Percentiles rank a stretch among this genome's conserved stretches.
phyloP scores from a whole-genome alignment of 441 rosid species.

The Isatis lusitanica region DNA sequence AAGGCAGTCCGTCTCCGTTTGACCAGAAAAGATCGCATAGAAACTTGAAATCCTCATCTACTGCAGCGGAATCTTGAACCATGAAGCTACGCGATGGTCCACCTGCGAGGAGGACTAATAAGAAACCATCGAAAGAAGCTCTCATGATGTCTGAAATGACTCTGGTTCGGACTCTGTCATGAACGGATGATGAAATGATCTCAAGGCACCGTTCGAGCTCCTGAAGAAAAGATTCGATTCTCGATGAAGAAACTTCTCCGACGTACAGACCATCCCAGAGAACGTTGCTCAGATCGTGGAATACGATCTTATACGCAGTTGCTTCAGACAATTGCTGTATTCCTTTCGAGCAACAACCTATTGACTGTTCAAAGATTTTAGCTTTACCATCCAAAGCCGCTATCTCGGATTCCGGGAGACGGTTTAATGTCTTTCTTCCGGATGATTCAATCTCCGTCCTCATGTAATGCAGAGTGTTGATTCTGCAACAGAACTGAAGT shows the following conservation, averaged over 20 bases:
- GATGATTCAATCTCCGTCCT: conserved; percentile 49
- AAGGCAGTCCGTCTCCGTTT: conserved; percentile 71
- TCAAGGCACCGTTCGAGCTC: conserved; percentile 65
- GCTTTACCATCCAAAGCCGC: conserved; percentile 34
- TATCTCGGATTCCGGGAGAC: conserved; percentile 49
- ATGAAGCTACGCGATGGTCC: conserved; percentile 66
- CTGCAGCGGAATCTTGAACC: conserved; percentile 45
- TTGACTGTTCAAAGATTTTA: conserved; percentile 54
- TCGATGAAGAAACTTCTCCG: conserved; percentile 73
- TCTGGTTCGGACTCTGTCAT: conserved; percentile 63
- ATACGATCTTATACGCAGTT: conserved; percentile 51
- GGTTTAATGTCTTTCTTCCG: conserved; percentile 44
- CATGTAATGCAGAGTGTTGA: conserved; percentile 58
- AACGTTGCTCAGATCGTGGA: conserved; percentile 57
- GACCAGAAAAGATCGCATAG: conserved; percentile 78
- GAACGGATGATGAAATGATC: conserved; percentile 57
- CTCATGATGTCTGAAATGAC: conserved; percentile 67
- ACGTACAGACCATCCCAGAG: conserved; percentile 66
- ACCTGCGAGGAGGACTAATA: conserved; percentile 70
- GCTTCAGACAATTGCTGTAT: conserved; percentile 60
- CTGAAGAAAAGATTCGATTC: conserved; percentile 76
- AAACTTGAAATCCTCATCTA: conserved; percentile 65
- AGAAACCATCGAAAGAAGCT: conserved; percentile 71
- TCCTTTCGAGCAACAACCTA: conserved; percentile 56
- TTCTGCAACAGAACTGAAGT: conserved; percentile 65